Evolutionary conservation across 768 basidiomycete species (phyloP), one percentile per base, ranked within the genome.

Genomic region (Termitomyces titanicus): DNA sequence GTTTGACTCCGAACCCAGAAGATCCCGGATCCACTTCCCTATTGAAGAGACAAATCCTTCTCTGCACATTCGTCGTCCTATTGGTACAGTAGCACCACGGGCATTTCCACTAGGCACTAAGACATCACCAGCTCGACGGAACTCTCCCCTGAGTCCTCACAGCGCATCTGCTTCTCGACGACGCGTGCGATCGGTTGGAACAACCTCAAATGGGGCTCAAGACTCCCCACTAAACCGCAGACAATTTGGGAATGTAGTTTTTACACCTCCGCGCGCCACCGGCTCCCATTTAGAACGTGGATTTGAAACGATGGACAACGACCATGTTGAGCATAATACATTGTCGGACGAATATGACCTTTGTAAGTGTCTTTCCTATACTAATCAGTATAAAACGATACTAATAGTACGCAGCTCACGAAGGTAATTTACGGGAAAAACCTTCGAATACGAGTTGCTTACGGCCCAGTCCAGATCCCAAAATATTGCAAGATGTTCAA

Each of bases 331-430:
- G 33, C 59, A 47, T 54, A 56, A 38, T 51, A 68, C 71, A 31
- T 86, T 89, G 68, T 86, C 87, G 0, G 83, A 91, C 58, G 89
- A 91, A 69, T 90, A 89, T 64, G 86, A 90, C 65, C 73, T 90
- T 57, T 81, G 89, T 91, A 66, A 72, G 86, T 78, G 31, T 53
- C 10, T 45, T 39, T 42, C 50, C 29, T 37, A 13, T 25, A 17
- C 17, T 40, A 13, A 33, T 39, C 15, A 39, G 25, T 17, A 29
- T 34, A 17, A 29, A 22, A 53, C 20, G 52, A 49, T 60, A 25
- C 65, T 42, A 59, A 46, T 46, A 48, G 51, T 48, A 54, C 13
- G 10, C 44, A 90, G 89, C 89, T 49, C 86, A 86, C 44, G 88
- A 91, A 82, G 89, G 89, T 79, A 78, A 74, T 75, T 71, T 22